These are phyloP conservation scores for Delitschia confertaspora DNA, from an alignment of 495 filamentous ascomycete genomes.

Conservation along the genomic window DNA sequence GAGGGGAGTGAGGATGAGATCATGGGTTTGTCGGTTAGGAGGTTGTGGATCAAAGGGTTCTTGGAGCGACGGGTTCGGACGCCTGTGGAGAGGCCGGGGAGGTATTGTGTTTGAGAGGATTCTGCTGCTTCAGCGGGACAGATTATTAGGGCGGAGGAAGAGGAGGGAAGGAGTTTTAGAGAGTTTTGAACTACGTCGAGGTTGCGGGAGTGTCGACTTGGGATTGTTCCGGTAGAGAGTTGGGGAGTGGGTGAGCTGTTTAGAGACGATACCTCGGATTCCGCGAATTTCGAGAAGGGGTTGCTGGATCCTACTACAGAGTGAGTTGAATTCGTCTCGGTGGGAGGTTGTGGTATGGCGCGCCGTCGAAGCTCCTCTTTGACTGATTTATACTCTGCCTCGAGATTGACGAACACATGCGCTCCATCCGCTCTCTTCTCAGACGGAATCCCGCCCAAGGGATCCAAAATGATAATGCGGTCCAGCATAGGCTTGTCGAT, in stretches of 20 bases:
- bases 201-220: conserved; percentile 47
- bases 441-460: conserved; percentile 75
- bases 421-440: conserved; percentile 55
- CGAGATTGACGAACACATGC: conserved; percentile 90
- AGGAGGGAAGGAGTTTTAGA: conserved; percentile 70
- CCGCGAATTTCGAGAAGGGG: conserved; percentile 41
- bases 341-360: neutral
- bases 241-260: neutral
- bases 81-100: conserved; percentile 46
- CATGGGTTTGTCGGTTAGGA: conserved; percentile 88
- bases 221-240: neutral
- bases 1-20: conserved; percentile 79
- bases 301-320: conserved; percentile 36
- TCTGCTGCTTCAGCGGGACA: conserved; percentile 75
- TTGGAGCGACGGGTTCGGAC: conserved; percentile 67
- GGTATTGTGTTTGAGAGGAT: conserved; percentile 40
- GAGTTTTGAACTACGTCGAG: conserved; percentile 57
- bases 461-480: conserved; percentile 82
- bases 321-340: too few relatives aligned
- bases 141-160: conserved; percentile 79
- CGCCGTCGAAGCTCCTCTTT: conserved; percentile 44
- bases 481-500: conserved; percentile 54
- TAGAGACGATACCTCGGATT: conserved; percentile 26
- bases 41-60: conserved; percentile 93
- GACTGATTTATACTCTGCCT: conserved; percentile 74